Conservation (phyloP, 2,329 filamentous ascomycete species). For the Claviceps lovelessii region DNA sequence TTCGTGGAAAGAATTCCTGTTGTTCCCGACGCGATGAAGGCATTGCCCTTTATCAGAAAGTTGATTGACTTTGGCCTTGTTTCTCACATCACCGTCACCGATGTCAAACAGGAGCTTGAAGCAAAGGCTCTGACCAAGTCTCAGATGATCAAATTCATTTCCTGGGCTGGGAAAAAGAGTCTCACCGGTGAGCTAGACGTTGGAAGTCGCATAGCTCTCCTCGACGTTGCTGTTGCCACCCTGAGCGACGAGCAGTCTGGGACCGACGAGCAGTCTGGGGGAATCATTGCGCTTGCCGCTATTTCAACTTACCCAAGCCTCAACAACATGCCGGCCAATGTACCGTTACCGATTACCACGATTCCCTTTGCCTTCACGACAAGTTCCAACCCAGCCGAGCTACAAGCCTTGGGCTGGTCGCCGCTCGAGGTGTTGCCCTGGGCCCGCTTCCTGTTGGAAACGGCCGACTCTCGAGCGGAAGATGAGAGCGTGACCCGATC, state of each 20-base stretch:
- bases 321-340: constrained; percentile 63
- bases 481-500: constrained; percentile 59
- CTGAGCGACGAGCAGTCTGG: constrained; percentile 48
- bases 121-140: constrained; percentile 63
- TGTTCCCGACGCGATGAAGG: constrained; percentile 60
- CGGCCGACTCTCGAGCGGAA: constrained; percentile 41
- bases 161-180: constrained; percentile 66
- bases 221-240: constrained; percentile 68
- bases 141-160: constrained; percentile 71
- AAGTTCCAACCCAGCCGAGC: constrained; percentile 46
- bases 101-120: constrained; percentile 73
- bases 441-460: constrained; percentile 67
- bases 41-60: constrained; percentile 62
- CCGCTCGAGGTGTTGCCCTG: constrained; percentile 75
- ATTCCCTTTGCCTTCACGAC: constrained; percentile 77
- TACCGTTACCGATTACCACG: constrained; percentile 68
- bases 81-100: constrained; percentile 72
- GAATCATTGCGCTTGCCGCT: constrained; percentile 61
- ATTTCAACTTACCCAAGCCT: constrained; percentile 63
- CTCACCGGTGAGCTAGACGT: constrained; percentile 57
- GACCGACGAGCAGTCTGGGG: constrained; percentile 46
- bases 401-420: constrained; percentile 75
- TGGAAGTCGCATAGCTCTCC: constrained; percentile 50
- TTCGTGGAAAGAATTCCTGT: constrained; percentile 86
- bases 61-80: constrained; percentile 74